Evolutionary conservation across 345 rosid genomes (phyloP), one percentile per base, ranked within the genome.

Genomic region (Syzygium jambos): DNA sequence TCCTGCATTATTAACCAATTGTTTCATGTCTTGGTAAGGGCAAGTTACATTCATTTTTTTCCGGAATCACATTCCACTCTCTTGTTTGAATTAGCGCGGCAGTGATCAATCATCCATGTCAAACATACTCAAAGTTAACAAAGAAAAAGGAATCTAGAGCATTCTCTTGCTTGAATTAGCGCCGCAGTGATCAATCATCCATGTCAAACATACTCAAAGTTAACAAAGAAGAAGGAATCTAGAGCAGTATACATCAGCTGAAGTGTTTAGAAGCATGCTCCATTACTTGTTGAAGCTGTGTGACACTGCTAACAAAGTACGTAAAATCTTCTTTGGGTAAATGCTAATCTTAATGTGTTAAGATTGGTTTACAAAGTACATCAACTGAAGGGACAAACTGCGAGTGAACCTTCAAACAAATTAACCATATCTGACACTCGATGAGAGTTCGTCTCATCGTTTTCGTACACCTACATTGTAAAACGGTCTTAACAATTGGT

Each of bases 1-100:
- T 91, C 90, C 98, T 96, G 86, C 49, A 73, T 34, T 11, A 73
- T 73, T 73, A 34, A 73, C 8, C 49, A 34, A 17, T 73, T 19
- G 25, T 73, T 19, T 73, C 46, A 17, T 68, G 78, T 34, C 46
- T 30, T 68, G 46, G 43, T 65, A 65, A 65, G 78, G 43, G 23
- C 52, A 51, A 46, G 87, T 51, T 84, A 59, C 19, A 84, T 55
- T 10, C 38, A 0, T 29, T 43, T 53, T 15, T 55, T n/a, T 10
- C 38, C 19, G 23, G 78, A 68, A 68, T 17, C 78, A 68, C 46
- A 17, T 30, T 34, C 46, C 46, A 68, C 23, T 34, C 25, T 68
- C 78, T 34, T 9, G 25, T 0, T 34, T 17, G 43, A 68, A 68
- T 68, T 30, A 68, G 23, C 34, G 41, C 16, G 43, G 46, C 43